A percentile compares a stretch with the other conserved stretches of the same genome.
Conservation (phyloP, 1,139 yeast genomes). For the Oligophagozyma castellii region DNA sequence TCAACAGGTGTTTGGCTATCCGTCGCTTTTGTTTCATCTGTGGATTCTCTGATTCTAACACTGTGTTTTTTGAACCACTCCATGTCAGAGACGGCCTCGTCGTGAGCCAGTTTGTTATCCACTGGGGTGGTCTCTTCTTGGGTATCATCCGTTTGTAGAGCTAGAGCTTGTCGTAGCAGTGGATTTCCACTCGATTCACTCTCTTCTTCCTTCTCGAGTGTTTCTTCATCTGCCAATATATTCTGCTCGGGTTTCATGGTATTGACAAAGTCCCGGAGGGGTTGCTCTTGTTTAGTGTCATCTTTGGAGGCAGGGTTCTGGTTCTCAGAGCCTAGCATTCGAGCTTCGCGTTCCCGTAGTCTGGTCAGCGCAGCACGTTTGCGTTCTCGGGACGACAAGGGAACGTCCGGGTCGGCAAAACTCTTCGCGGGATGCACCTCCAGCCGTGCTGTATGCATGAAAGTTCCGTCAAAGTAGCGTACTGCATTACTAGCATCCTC, state of each 20-base stretch:
- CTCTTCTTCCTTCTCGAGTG: constrained; percentile 6
- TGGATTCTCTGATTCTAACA: constrained; percentile 51
- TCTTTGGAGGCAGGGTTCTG: constrained; percentile 20
- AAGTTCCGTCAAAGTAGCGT: constrained; percentile 59
- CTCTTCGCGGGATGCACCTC: constrained; percentile 75
- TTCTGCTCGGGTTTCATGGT: constrained; percentile 62
- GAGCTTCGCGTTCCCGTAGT: constrained; percentile 41
- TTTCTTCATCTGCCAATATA: constrained; percentile 10
- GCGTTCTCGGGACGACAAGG: constrained; percentile 57
- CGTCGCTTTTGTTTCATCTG: constrained; percentile 17
- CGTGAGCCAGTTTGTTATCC: constrained; percentile 29
- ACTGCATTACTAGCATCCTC: constrained; percentile 74
- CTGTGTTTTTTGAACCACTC: constrained; percentile 82
- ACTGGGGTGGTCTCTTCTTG: constrained; percentile 5
- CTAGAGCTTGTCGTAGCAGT: constrained; percentile 27
- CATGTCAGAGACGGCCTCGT: constrained; percentile 54
- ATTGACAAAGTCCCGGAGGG: constrained; percentile 66
- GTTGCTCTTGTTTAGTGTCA: constrained; percentile 30
- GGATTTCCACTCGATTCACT: constrained; percentile 21
- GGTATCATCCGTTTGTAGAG: constrained; percentile 21
- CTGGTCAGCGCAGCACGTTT: constrained; percentile 41
- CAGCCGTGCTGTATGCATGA: constrained; percentile 69
- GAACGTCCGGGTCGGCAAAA: constrained; percentile 69
- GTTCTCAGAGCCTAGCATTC: constrained; percentile 30
- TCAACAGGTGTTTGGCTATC: constrained; percentile 6